Conservation (phyloP, 495 filamentous ascomycete species). For the Tuber microsphaerosporum region DNA sequence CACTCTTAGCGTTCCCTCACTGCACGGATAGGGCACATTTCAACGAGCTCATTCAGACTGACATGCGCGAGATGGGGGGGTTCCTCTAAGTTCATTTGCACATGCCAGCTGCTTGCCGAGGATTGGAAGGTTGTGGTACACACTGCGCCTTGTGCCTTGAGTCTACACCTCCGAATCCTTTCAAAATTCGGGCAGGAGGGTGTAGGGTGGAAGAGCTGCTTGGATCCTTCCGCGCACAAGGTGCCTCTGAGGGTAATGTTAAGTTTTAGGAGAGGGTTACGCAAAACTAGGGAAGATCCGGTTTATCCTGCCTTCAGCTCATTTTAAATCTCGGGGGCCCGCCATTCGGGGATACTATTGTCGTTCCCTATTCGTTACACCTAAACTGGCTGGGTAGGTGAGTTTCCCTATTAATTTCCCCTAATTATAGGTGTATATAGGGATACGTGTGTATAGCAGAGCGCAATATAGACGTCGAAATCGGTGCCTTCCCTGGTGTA, state of each 20-base stretch:
- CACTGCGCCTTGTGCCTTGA: neutral
- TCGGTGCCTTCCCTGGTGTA: neutral
- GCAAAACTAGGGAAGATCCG: neutral
- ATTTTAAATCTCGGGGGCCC: neutral
- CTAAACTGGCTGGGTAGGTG: neutral
- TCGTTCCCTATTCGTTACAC: neutral
- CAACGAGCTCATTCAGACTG: neutral
- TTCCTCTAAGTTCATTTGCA: neutral
- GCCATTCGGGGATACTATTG: neutral
- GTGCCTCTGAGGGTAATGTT: neutral
- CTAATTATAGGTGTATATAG: neutral
- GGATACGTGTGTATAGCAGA: neutral
- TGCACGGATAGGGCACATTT: neutral
- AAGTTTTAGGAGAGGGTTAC: neutral
- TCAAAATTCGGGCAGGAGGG: neutral
- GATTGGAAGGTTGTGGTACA: neutral
- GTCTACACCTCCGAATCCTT: neutral
- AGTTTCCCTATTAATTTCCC: neutral
- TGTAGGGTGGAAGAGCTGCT: neutral
- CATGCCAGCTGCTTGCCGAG: neutral
- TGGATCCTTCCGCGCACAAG: neutral
- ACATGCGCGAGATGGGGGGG: neutral
- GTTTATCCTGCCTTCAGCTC: neutral
- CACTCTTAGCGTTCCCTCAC: neutral
- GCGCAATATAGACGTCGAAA: neutral